Conservation (phyloP, 805 yeast genomes). For the Spathaspora boniae region DNA sequence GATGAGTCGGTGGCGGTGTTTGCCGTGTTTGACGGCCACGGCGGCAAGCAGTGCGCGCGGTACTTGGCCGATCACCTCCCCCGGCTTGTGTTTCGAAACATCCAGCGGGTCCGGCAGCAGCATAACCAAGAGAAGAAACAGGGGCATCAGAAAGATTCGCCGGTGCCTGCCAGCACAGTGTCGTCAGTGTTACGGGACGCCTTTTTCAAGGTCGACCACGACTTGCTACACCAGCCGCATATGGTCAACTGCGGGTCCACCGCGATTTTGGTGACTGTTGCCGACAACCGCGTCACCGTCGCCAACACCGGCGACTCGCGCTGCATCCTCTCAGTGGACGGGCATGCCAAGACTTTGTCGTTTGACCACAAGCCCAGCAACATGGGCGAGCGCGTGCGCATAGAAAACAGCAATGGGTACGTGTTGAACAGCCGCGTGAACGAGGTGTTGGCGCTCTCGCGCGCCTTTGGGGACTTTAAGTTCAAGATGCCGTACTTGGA, state of each 20-base stretch:
- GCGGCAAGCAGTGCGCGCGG: conserved; percentile 62
- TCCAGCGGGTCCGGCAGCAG: conserved; percentile 9
- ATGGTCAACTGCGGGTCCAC: conserved; percentile 42
- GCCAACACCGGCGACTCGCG: conserved; percentile 80
- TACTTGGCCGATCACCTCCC: conserved; percentile 46
- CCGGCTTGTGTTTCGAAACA: conserved; percentile 25
- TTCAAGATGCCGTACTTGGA: conserved; percentile 39
- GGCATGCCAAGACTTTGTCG: conserved; percentile 56
- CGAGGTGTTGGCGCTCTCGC: conserved; percentile 40
- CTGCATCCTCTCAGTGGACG: conserved; percentile 52
- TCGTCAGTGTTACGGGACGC: conserved; percentile 16
- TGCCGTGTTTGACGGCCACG: conserved; percentile 83
- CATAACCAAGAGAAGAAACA: conserved; percentile 9
- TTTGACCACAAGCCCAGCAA: conserved; percentile 43
- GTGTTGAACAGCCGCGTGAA: conserved; percentile 37
- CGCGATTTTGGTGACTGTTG: conserved; percentile 30
- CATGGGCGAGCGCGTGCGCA: conserved; percentile 42
- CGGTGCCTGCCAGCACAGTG: neutral
- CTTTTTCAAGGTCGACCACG: conserved; percentile 37
- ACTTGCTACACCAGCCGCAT: conserved; percentile 20
- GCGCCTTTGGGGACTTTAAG: conserved; percentile 44
- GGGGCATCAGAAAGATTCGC: neutral
- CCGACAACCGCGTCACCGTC: conserved; percentile 43
- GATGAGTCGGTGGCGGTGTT: conserved; percentile 46
- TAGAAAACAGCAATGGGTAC: conserved; percentile 40